Base-by-base conservation (phyloP, 495 filamentous ascomycete species). In the Aspergillus hancockii region DNA sequence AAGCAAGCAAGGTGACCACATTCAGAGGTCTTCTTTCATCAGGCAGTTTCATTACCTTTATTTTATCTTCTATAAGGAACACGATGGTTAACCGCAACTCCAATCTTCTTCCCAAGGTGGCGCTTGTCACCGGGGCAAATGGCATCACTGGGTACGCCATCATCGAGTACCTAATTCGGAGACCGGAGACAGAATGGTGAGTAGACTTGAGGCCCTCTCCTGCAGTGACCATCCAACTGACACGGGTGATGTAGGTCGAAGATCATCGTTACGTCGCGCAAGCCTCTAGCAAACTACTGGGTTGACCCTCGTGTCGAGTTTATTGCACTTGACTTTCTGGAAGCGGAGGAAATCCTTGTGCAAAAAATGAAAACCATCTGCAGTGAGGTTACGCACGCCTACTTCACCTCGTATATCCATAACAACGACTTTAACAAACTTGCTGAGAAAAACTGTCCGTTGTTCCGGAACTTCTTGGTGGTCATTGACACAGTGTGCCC, bases 371-470 rank as follows among this genome's bases (percentile, higher is more conserved):
- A 36, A 18, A 12, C 31, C 3, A 18, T 61, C 25, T 67, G 66
- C 45, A 21, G 19, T 0, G 41, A 58, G 23, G 68, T 71, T 8
- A 71, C 64, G 0, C 70, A 73, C 45, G 64, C 66, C 5, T 71
- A 52, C 58, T 71, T 67, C 61, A 54, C 60, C 34, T 69, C 68
- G 0, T 73, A 73, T 40, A 41, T 70, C 28, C 67, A 70, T 46
- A 52, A 50, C 34, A 52, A 65, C 43, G 67, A 67, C 41, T 64
- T 69, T 43, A 28, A 22, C 0, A 16, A 43, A 16, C 55, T 64
- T 7, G 13, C 34, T 8, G 28, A 22, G 4, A 40, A 21, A 12
- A 70, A 70, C 34, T n/a, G 21, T 1, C 8, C 65, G 9, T 38
- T 70, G n/a, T 70, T 67, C 32, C 25, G 52, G 18, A 70, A 70